phyloP scores from a whole-genome alignment of 2,329 filamentous ascomycete genomes.

The Penicillium expansum region DNA sequence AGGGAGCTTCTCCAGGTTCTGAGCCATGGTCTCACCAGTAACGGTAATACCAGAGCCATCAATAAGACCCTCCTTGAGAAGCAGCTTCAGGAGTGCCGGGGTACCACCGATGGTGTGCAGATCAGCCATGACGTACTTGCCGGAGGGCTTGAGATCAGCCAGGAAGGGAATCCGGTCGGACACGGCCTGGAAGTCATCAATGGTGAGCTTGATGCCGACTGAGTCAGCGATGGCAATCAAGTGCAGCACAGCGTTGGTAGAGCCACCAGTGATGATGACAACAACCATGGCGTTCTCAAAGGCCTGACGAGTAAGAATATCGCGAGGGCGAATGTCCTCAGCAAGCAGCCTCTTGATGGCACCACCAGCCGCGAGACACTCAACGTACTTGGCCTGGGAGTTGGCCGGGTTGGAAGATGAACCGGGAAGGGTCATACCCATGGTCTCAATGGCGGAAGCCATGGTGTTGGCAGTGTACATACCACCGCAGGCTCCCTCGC shows the following conservation, averaged over 20 bases:
- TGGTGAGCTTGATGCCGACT: conserved; percentile 75
- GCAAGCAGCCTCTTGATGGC: conserved; percentile 72
- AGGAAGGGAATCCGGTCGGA: conserved; percentile 77
- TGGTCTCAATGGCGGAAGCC: conserved; percentile 69
- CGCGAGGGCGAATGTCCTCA: conserved; percentile 72
- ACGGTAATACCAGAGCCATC: conserved; percentile 61
- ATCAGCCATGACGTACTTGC: conserved; percentile 62
- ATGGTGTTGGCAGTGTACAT: conserved; percentile 81
- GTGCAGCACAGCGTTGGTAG: conserved; percentile 82
- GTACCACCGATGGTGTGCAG: conserved; percentile 58
- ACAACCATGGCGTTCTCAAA: conserved; percentile 85
- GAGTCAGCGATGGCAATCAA: conserved; percentile 80
- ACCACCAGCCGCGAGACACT: conserved; percentile 69
- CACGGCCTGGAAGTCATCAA: conserved; percentile 82
- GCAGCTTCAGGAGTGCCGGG: conserved; percentile 56
- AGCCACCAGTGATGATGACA: conserved; percentile 77
- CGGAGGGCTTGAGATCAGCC: conserved; percentile 77
- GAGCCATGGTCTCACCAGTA: conserved; percentile 57
- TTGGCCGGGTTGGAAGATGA: conserved; percentile 78
- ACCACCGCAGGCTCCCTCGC: conserved; percentile 78
- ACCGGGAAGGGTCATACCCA: conserved; percentile 77
- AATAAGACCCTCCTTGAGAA: conserved; percentile 58
- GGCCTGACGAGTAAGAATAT: conserved; percentile 75
- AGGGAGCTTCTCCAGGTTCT: conserved; percentile 58
- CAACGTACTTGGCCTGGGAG: conserved; percentile 66